phyloP scores from a whole-genome alignment of 768 basidiomycete genomes.

The Hortiboletus flavorubellus region DNA sequence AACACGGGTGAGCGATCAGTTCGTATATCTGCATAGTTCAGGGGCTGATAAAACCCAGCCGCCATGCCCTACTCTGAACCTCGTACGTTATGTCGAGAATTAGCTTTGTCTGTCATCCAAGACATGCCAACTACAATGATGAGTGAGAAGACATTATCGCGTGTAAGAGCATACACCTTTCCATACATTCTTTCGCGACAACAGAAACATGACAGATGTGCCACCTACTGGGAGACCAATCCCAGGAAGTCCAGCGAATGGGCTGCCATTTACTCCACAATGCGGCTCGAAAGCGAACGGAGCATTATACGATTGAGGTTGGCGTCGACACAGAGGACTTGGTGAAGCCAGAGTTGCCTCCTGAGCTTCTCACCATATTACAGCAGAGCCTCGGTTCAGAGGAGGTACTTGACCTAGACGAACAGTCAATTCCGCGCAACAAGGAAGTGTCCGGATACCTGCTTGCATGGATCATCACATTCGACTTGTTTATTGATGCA shows the following conservation, averaged over 20 bases:
- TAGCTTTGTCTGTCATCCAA: constrained; percentile 66
- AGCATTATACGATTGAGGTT: constrained; percentile 82
- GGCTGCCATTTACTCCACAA: constrained; percentile 68
- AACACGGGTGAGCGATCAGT: constrained; percentile 44
- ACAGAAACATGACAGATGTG: constrained; percentile 55
- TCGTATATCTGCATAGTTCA: background rate
- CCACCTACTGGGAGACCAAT: constrained; percentile 67
- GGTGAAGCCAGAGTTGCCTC: constrained; percentile 56
- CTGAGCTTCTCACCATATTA: constrained; percentile 63
- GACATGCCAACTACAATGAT: constrained; percentile 62
- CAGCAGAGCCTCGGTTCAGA: constrained; percentile 43
- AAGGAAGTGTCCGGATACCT: constrained; percentile 60
- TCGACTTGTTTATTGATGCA: constrained; percentile 80
- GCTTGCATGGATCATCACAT: constrained; percentile 87
- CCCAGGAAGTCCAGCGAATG: constrained; percentile 67
- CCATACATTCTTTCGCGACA: background rate
- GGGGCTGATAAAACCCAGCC: constrained; percentile 1
- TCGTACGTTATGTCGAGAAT: constrained; percentile 61
- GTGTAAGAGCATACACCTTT: constrained; percentile 38
- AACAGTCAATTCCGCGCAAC: constrained; percentile 34
- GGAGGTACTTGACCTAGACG: constrained; percentile 37
- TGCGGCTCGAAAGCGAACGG: constrained; percentile 73
- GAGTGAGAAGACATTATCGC: constrained; percentile 58
- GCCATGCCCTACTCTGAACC: constrained; percentile 46
- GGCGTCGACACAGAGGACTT: constrained; percentile 68